These are phyloP conservation scores for Flaveria brownii DNA, from an alignment of 129 eudicot genomes.

Conservation along the genomic window DNA sequence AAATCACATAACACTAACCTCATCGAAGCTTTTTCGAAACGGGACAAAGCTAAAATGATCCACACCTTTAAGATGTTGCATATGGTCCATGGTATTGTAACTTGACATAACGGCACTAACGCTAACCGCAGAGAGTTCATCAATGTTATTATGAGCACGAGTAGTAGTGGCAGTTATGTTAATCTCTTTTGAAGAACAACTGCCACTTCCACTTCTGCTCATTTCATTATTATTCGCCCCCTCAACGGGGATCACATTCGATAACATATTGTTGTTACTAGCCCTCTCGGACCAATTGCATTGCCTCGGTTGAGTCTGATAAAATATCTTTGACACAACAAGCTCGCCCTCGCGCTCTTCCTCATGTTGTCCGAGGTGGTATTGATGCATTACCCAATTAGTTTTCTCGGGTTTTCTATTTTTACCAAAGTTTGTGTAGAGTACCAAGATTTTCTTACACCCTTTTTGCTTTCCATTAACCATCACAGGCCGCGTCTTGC, in stretches of 20 bases:
- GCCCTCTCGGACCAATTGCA: slow-evolving; percentile 69
- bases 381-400: slow-evolving; percentile 99
- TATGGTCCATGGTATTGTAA: slow-evolving; percentile 57
- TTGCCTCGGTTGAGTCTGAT: slow-evolving; percentile 95
- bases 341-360: slow-evolving; percentile 97
- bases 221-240: slow-evolving; percentile 36
- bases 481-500: slow-evolving; percentile 92
- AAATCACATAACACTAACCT: slow-evolving; percentile 42
- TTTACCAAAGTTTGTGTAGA: slow-evolving; percentile 93
- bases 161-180: slow-evolving; percentile 24
- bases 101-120: slow-evolving; percentile 50
- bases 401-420: slow-evolving; percentile 98
- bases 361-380: slow-evolving; percentile 90
- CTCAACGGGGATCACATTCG: slow-evolving; percentile 26
- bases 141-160: slow-evolving; percentile 53
- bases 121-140: slow-evolving; percentile 47
- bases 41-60: slow-evolving; percentile 72
- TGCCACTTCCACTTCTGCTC: slow-evolving; percentile 71
- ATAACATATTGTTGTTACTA: slow-evolving; percentile 22
- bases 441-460: slow-evolving; percentile 92
- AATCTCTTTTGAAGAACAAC: slow-evolving; percentile 65
- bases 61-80: slow-evolving; percentile 66
- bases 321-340: slow-evolving; percentile 93
- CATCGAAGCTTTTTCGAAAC: slow-evolving; percentile 67
- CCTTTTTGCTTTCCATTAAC: slow-evolving; percentile 90